These are phyloP conservation scores for Kuraishia molischiana DNA, from an alignment of 805 yeast species.

Conservation along the genomic window DNA sequence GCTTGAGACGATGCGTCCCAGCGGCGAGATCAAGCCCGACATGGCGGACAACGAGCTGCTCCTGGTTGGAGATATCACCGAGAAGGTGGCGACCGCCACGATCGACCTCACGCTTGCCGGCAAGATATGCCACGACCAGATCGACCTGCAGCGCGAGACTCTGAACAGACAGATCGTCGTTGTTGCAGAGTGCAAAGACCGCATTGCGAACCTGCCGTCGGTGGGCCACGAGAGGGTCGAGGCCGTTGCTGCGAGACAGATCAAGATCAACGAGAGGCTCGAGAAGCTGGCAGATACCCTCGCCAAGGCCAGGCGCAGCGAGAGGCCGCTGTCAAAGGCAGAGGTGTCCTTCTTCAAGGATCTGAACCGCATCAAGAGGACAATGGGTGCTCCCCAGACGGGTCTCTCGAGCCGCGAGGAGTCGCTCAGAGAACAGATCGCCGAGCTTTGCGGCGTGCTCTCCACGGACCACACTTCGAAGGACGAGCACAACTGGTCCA, in stretches of 20 bases:
- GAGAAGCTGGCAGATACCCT: not conserved
- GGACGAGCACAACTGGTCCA: not conserved
- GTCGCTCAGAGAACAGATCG: not conserved
- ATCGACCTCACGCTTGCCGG: not conserved
- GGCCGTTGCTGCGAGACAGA: slow-evolving; percentile 20
- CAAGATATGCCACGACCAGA: not conserved
- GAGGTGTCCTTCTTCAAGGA: slow-evolving; percentile 15
- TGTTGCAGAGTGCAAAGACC: slow-evolving; percentile 5
- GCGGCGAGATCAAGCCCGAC: not conserved
- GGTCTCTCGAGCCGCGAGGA: not conserved
- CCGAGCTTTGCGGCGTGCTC: not conserved
- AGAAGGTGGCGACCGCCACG: too few species aligned
- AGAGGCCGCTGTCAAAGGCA: slow-evolving; percentile 5
- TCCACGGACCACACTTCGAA: not conserved
- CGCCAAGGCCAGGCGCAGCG: not conserved
- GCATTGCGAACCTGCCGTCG: slow-evolving; percentile 4
- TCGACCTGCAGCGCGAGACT: slow-evolving; percentile 8
- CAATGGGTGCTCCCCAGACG: slow-evolving; percentile 4
- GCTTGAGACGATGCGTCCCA: not conserved
- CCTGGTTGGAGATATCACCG: not conserved
- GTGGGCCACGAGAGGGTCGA: slow-evolving; percentile 9
- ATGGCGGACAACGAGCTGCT: not conserved
- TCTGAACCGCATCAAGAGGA: slow-evolving; percentile 10
- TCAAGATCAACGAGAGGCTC: slow-evolving; percentile 17
- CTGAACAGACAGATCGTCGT: slow-evolving; percentile 15